A percentile compares a stretch with the other conserved stretches of the same genome.
These are phyloP conservation scores for Babesia sp. DNA, from an alignment of 169 alveolate species.

Conservation along the genomic window DNA sequence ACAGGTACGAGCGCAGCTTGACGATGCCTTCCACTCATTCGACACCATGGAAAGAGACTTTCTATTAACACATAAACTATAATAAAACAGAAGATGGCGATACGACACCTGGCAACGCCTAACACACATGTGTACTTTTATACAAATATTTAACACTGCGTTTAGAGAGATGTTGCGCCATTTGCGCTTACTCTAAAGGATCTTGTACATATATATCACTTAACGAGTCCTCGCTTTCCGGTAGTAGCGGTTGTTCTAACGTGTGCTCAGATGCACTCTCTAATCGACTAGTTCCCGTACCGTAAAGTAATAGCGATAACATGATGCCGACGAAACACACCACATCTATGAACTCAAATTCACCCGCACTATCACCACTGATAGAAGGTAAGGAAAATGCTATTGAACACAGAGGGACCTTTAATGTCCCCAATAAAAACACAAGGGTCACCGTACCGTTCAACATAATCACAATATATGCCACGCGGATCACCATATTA, in stretches of 20 bases:
- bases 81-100: too few relatives aligned
- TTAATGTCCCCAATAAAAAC: slow-evolving; percentile 55
- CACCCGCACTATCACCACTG: slow-evolving; percentile 63
- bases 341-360: slow-evolving; percentile 38
- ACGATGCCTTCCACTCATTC: too few relatives aligned
- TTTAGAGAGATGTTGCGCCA: neutral
- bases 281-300: slow-evolving; percentile 42
- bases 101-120: too few relatives aligned
- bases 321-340: slow-evolving; percentile 60
- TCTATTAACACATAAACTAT: too few relatives aligned
- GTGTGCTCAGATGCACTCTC: slow-evolving; percentile 7
- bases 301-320: slow-evolving; percentile 45
- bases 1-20: too few relatives aligned
- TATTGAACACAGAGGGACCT: slow-evolving; percentile 66
- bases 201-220: slow-evolving; percentile 10
- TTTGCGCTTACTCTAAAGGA: neutral
- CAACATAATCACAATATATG: slow-evolving; percentile 61
- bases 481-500: slow-evolving; percentile 54
- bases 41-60: too few relatives aligned
- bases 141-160: slow-evolving; percentile 1
- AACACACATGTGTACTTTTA: slow-evolving; percentile 10
- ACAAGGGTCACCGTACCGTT: slow-evolving; percentile 63
- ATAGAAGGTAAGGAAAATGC: slow-evolving; percentile 59
- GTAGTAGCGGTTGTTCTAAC: slow-evolving; percentile 58
- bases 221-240: slow-evolving; percentile 6